Percentiles rank a stretch among this genome's conserved stretches.
Conservation (phyloP, 2,329 filamentous ascomycete species). For the Ilyonectria destructans region DNA sequence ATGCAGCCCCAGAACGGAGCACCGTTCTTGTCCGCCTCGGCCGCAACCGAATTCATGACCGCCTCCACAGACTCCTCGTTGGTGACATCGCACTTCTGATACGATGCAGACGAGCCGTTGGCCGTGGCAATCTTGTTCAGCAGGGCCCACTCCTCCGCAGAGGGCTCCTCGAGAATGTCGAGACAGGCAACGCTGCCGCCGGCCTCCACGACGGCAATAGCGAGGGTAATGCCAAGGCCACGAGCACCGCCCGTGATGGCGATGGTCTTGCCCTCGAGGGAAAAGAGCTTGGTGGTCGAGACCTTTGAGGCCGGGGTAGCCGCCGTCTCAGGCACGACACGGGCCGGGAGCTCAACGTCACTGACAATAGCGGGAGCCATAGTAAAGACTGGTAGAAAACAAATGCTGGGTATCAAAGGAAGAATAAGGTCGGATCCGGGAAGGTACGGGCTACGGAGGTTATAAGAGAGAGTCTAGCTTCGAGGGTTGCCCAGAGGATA, state of each 20-base stretch:
- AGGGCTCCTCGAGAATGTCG: conserved; percentile 60
- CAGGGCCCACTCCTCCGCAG: conserved; percentile 58
- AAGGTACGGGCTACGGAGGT: background rate
- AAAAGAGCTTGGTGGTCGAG: conserved; percentile 58
- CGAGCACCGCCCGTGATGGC: conserved; percentile 68
- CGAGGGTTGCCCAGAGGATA: conserved; percentile 16
- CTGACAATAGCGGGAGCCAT: conserved; percentile 51
- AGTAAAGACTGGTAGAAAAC: conserved; percentile 1
- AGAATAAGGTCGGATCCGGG: background rate
- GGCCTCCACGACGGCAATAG: conserved; percentile 65
- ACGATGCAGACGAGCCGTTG: conserved; percentile 55
- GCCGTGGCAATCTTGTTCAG: conserved; percentile 60
- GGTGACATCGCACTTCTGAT: conserved; percentile 64
- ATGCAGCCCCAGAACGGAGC: conserved; percentile 58
- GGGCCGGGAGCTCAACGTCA: conserved; percentile 50
- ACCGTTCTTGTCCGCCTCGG: conserved; percentile 50
- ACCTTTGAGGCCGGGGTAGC: conserved; percentile 51
- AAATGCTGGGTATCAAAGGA: conserved; percentile 3
- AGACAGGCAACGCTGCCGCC: conserved; percentile 66
- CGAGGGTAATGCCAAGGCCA: conserved; percentile 66
- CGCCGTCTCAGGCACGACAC: conserved; percentile 50
- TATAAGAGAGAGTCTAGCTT: background rate
- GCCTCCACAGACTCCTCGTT: conserved; percentile 58
- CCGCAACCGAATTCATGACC: conserved; percentile 56
- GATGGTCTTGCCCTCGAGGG: conserved; percentile 61